phyloP scores from a whole-genome alignment of 257 asterid genomes.

The Rubia yunnanensis region DNA sequence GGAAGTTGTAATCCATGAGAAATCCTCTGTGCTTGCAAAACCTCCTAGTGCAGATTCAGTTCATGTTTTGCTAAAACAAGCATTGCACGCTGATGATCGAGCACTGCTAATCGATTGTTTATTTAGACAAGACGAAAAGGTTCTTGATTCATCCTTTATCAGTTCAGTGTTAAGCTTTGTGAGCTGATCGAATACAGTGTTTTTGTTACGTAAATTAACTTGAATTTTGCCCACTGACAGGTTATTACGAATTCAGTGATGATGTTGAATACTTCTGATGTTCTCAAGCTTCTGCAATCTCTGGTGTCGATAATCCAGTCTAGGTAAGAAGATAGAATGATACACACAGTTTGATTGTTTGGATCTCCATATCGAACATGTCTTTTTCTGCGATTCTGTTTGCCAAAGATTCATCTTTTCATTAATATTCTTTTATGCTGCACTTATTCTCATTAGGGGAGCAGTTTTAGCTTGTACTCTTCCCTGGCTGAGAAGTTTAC shows the following conservation, averaged over 20 bases:
- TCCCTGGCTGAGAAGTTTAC: slow-evolving; percentile 82
- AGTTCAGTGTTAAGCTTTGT: not conserved
- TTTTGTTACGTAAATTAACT: slow-evolving; percentile 1
- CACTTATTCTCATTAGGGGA: slow-evolving; percentile 47
- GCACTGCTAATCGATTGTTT: slow-evolving; percentile 77
- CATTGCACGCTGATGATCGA: slow-evolving; percentile 78
- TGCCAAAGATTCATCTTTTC: not conserved
- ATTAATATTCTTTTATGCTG: slow-evolving; percentile 1
- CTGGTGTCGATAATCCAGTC: slow-evolving; percentile 59
- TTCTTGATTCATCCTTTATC: slow-evolving; percentile 11
- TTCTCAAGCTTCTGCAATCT: slow-evolving; percentile 63
- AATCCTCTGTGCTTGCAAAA: slow-evolving; percentile 27
- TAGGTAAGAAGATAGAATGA: slow-evolving; percentile 34
- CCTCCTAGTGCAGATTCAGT: slow-evolving; percentile 94
- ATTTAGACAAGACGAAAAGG: slow-evolving; percentile 87
- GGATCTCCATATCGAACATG: not conserved
- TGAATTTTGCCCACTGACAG: slow-evolving; percentile 32
- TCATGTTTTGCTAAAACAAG: slow-evolving; percentile 78
- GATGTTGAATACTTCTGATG: slow-evolving; percentile 70
- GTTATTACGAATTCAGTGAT: slow-evolving; percentile 68
- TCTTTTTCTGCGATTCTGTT: not conserved
- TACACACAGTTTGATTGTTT: not conserved
- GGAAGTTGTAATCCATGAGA: slow-evolving; percentile 24
- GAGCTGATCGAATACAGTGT: not conserved
- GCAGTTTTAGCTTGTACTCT: slow-evolving; percentile 82